Evolutionary conservation across 1,284 basidiomycete genomes (phyloP).

Genomic region (Hemileia vastatrix): DNA sequence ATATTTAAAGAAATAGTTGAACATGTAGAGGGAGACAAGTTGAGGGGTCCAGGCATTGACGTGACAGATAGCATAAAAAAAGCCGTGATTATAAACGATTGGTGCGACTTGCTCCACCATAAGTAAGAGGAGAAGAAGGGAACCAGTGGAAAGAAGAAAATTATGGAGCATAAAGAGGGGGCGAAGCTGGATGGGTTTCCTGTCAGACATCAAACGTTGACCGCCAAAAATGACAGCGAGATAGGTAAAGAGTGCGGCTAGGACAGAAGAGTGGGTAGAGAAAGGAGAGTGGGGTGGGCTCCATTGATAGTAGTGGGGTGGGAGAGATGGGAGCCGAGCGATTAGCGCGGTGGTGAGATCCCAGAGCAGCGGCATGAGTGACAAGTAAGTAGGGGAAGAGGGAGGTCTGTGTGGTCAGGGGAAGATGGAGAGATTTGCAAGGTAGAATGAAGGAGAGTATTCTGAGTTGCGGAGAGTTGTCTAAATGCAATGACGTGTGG

Average conservation of each 20-base stretch:
- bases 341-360: conserved; percentile 7
- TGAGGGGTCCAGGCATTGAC: conserved; percentile 68
- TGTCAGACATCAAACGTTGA: conserved; percentile 65
- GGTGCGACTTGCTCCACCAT: conserved; percentile 86
- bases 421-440: too few relatives aligned
- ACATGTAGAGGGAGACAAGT: conserved; percentile 87
- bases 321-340: conserved; percentile 3
- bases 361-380: conserved; percentile 17
- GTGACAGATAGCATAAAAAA: conserved; percentile 70
- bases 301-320: conserved; percentile 50
- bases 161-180: conserved; percentile 87
- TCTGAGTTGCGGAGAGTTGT: too few relatives aligned
- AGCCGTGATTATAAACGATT: conserved; percentile 59
- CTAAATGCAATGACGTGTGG: too few relatives aligned
- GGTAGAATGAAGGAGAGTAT: too few relatives aligned
- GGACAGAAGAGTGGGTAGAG: conserved; percentile 65
- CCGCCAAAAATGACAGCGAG: conserved; percentile 80
- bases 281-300: conserved; percentile 65
- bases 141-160: conserved; percentile 71
- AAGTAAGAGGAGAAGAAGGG: conserved; percentile 65
- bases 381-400: too few relatives aligned
- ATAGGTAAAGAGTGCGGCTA: conserved; percentile 64
- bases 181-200: conserved; percentile 52
- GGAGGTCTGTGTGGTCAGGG: too few relatives aligned
- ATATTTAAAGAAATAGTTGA: conserved; percentile 65